These are phyloP conservation scores for Ogataea angusta DNA, from an alignment of 805 yeast species.

Conservation along the genomic window DNA sequence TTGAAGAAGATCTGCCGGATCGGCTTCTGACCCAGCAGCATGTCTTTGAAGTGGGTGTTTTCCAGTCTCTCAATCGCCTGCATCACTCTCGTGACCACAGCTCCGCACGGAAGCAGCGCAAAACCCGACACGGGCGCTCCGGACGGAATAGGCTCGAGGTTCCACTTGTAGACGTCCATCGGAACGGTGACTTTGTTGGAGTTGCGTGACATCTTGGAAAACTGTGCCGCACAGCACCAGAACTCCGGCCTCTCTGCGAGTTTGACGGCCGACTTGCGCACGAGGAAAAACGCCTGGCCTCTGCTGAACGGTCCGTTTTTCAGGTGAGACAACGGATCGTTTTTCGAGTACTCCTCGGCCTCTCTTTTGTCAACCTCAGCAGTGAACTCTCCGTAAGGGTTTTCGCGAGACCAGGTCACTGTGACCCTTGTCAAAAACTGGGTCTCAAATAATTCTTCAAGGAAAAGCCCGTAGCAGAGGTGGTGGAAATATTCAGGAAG, in stretches of 20 bases:
- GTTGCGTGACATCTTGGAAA: slow-evolving; percentile 18
- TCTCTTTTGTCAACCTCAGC: slow-evolving; percentile 42
- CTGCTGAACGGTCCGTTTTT: slow-evolving; percentile 58
- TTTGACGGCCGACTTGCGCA: slow-evolving; percentile 43
- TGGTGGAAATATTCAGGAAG: slow-evolving; percentile 53
- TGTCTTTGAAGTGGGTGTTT: slow-evolving; percentile 46
- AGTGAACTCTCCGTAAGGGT: slow-evolving; percentile 36
- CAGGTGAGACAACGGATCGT: slow-evolving; percentile 49
- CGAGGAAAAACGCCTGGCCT: slow-evolving; percentile 55
- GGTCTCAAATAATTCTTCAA: slow-evolving; percentile 55
- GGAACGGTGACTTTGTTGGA: slow-evolving; percentile 35
- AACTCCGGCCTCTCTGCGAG: slow-evolving; percentile 33
- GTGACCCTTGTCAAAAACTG: slow-evolving; percentile 46
- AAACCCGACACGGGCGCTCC: slow-evolving; percentile 29
- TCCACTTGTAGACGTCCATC: slow-evolving; percentile 58
- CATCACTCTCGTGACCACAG: slow-evolving; percentile 59
- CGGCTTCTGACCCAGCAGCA: slow-evolving; percentile 30
- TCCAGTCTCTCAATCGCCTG: slow-evolving; percentile 61
- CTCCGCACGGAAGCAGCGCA: slow-evolving; percentile 56
- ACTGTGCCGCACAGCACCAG: slow-evolving; percentile 59
- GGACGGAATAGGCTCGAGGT: slow-evolving; percentile 32
- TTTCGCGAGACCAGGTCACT: slow-evolving; percentile 40
- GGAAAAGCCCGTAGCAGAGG: slow-evolving; percentile 57
- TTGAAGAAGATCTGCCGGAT: slow-evolving; percentile 44
- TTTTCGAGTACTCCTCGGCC: slow-evolving; percentile 46